Evolutionary conservation across 257 asterid genomes (phyloP).

Genomic region (Capsicum rhomboideum): DNA sequence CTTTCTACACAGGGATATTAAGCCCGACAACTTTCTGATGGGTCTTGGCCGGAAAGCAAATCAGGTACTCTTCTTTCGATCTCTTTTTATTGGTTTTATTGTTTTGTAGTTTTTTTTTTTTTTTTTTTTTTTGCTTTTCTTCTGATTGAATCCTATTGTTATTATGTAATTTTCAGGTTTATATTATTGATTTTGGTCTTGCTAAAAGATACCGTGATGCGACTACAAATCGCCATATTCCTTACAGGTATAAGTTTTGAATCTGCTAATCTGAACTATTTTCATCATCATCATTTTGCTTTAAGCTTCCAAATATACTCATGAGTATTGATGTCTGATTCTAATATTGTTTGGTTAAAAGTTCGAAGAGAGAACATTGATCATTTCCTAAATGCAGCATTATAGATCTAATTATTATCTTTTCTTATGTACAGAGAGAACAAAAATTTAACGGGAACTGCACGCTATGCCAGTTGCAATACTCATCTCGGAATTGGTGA

Average conservation of each 20-base stretch:
- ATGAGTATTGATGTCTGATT: neutral
- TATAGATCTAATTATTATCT: neutral
- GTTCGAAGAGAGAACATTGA: neutral
- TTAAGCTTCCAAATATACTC: neutral
- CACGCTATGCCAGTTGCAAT: conserved; percentile 97
- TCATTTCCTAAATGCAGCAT: neutral
- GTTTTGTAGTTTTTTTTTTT: neutral
- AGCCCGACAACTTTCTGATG: conserved; percentile 96
- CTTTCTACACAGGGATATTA: conserved; percentile 84
- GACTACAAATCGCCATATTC: conserved; percentile 75
- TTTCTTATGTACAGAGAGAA: conserved; percentile 61
- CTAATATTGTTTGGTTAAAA: conserved; percentile 4
- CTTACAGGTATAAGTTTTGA: conserved; percentile 59
- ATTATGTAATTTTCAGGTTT: conserved; percentile 43
- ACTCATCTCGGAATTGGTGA: conserved; percentile 97
- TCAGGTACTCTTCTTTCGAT: conserved; percentile 41
- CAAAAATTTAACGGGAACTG: conserved; percentile 91
- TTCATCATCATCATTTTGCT: conserved; percentile 8
- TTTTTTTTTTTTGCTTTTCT: too few species aligned
- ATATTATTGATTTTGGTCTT: conserved; percentile 89
- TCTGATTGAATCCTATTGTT: conserved; percentile 4
- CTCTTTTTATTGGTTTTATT: conserved; percentile 1
- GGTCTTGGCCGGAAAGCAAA: conserved; percentile 98
- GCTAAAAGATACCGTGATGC: conserved; percentile 91
- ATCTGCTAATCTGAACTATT: neutral